These are phyloP conservation scores for Thymus mandschuricus DNA, from an alignment of 257 asterid species.

Conservation along the genomic window DNA sequence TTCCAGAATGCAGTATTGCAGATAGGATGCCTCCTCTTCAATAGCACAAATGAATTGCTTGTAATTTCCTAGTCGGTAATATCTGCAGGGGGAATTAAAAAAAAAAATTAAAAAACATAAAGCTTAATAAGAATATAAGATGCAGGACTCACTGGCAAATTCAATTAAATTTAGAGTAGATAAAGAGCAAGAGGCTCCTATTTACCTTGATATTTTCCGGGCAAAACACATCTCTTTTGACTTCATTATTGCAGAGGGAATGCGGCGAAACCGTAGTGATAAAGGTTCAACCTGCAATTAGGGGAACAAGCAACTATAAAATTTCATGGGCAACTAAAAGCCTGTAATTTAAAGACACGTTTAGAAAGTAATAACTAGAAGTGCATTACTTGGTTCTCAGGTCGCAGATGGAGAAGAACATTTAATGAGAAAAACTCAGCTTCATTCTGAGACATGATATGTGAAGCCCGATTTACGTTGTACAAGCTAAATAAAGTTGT, in stretches of 20 bases:
- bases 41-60: slow-evolving; percentile 58
- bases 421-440: slow-evolving; percentile 72
- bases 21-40: slow-evolving; percentile 77
- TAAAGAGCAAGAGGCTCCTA: slow-evolving; percentile 6
- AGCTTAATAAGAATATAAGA: slow-evolving; percentile 4
- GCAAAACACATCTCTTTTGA: slow-evolving; percentile 84
- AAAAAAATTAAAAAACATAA: slow-evolving; percentile 23
- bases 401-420: slow-evolving; percentile 83
- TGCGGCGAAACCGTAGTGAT: slow-evolving; percentile 70
- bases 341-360: slow-evolving; percentile 8
- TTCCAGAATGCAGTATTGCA: slow-evolving; percentile 82
- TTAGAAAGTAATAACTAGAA: slow-evolving; percentile 13
- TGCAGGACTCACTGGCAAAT: slow-evolving; percentile 12
- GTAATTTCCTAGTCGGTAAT: slow-evolving; percentile 75
- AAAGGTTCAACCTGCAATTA: slow-evolving; percentile 70
- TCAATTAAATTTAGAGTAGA: background rate
- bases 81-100: slow-evolving; percentile 43
- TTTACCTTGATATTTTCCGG: slow-evolving; percentile 69
- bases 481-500: slow-evolving; percentile 63
- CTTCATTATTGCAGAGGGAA: slow-evolving; percentile 60
- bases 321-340: slow-evolving; percentile 18
- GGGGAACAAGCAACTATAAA: slow-evolving; percentile 20
- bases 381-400: slow-evolving; percentile 58
- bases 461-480: slow-evolving; percentile 57
- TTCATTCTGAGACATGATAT: slow-evolving; percentile 57